Percentiles rank a stretch among this genome's conserved stretches.
phyloP scores from a whole-genome alignment of 192 early-diverging fungal genomes.

The Umbelopsis ramanniana region DNA sequence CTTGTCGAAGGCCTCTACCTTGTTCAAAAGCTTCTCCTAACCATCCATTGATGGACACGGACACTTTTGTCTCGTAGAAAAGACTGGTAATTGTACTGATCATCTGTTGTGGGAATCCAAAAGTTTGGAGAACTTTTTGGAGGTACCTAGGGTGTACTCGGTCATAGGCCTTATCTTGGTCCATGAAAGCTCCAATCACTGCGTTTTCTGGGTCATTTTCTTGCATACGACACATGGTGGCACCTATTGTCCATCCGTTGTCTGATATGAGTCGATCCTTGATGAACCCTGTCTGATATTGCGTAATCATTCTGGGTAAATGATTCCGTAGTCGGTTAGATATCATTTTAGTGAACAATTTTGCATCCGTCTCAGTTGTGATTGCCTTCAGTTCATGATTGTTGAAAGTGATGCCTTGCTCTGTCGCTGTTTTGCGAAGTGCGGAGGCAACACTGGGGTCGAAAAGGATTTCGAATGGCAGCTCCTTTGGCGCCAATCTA shows the following conservation, averaged over 20 bases:
- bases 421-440: too few species aligned
- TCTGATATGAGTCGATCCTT: slow-evolving; percentile 26
- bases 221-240: neutral
- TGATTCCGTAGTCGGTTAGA: neutral
- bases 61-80: slow-evolving; percentile 21
- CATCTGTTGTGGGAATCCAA: slow-evolving; percentile 15
- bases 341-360: slow-evolving; percentile 29
- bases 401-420: too few species aligned
- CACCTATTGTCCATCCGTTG: slow-evolving; percentile 23
- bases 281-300: slow-evolving; percentile 26
- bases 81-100: neutral
- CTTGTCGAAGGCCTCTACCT: slow-evolving; percentile 36
- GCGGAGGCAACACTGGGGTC: too few species aligned
- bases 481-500: too few species aligned
- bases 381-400: too few species aligned
- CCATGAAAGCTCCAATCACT: slow-evolving; percentile 19
- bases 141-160: slow-evolving; percentile 32
- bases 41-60: slow-evolving; percentile 32
- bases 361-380: slow-evolving; percentile 33
- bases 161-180: slow-evolving; percentile 41
- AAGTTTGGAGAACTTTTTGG: neutral
- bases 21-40: slow-evolving; percentile 14
- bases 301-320: slow-evolving; percentile 8
- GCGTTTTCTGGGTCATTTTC: neutral
- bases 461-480: too few species aligned